Evolutionary conservation across 176 grass and related monocot genomes (phyloP), one percentile per base, ranked within the genome.

Genomic region (Eleusine indica): DNA sequence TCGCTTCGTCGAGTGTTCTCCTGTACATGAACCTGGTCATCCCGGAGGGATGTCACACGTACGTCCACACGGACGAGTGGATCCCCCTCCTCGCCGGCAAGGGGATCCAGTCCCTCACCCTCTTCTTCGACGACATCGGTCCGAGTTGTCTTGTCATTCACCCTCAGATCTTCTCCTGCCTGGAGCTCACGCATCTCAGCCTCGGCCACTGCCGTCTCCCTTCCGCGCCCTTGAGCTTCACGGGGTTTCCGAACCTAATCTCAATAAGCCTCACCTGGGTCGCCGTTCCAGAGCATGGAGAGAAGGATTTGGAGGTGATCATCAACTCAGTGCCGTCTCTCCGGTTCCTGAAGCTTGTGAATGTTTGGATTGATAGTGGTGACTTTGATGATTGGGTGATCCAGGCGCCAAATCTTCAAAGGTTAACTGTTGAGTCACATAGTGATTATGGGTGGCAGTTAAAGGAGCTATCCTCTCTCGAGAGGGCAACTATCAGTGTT

Each of bases 71-170:
- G 4, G 78, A 71, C 47, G 49, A 19, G 2, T 81, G 66, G 79
- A 2, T 81, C 37, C 21, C 6, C 35, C 65, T 52, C 64, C 78
- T 80, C 65, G 28, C 78, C 78, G 5, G 12, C 65, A 69, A 80
- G 49, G 47, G 41, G 18, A 32, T 80, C 47, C 64, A 54, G 30
- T 3, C 0, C 32, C 47, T 80, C 48, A 54, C 10, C 19, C 65
- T 80, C 47, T 6, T 2, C 35, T 80, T 80, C 65, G 39, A 6
- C 67, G 3, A 42, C 3, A 7, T 3, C 44, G 15, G 25, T 25
- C 25, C 25, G 25, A 25, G 25, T 25, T 25, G 25, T 25, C 25
- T 25, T 25, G 25, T 25, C 25, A 25, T 25, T 25, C 25, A 25
- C 25, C 25, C 25, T 25, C 0, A 25, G 25, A 25, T 25, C 25